These are phyloP conservation scores for Auriscalpium microsporum DNA, from an alignment of 768 basidiomycete species.

Conservation along the genomic window DNA sequence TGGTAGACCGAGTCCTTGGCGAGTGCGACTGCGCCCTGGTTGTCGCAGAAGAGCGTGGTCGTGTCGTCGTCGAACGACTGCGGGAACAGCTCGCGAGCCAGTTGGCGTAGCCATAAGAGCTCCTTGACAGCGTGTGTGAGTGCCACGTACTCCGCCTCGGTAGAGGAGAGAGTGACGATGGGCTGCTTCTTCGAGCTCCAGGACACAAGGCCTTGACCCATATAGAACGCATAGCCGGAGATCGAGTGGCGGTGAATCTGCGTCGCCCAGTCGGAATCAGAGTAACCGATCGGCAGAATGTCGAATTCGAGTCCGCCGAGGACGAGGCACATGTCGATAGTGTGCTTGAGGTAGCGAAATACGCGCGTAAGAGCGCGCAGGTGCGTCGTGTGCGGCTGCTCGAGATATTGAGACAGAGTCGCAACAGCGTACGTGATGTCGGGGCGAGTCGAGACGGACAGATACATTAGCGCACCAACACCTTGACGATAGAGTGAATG, in stretches of 20 bases:
- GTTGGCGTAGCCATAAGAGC: background rate
- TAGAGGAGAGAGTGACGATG: background rate
- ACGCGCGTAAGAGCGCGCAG: background rate
- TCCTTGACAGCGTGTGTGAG: background rate
- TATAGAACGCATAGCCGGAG: background rate
- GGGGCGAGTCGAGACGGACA: slow-evolving; percentile 24
- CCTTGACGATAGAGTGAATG: slow-evolving; percentile 20
- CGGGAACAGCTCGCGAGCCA: background rate
- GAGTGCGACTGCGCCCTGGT: slow-evolving; percentile 27
- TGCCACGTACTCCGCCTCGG: slow-evolving; percentile 2
- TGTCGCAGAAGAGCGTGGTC: slow-evolving; percentile 27
- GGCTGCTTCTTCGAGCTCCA: slow-evolving; percentile 1
- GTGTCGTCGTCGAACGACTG: background rate
- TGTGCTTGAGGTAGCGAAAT: background rate
- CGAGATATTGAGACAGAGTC: background rate
- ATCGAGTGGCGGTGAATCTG: background rate
- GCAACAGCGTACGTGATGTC: slow-evolving; percentile 26
- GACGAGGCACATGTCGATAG: background rate
- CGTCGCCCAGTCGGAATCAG: background rate
- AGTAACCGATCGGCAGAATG: background rate
- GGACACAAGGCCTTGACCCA: background rate
- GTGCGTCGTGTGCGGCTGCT: background rate
- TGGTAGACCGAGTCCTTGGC: slow-evolving; percentile 23
- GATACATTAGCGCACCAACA: slow-evolving; percentile 28
- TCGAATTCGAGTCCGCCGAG: background rate